A percentile compares a stretch with the other conserved stretches of the same genome.
Evolutionary conservation across 2,329 filamentous ascomycete species (phyloP).

Genomic region (Gremmenia infestans): DNA sequence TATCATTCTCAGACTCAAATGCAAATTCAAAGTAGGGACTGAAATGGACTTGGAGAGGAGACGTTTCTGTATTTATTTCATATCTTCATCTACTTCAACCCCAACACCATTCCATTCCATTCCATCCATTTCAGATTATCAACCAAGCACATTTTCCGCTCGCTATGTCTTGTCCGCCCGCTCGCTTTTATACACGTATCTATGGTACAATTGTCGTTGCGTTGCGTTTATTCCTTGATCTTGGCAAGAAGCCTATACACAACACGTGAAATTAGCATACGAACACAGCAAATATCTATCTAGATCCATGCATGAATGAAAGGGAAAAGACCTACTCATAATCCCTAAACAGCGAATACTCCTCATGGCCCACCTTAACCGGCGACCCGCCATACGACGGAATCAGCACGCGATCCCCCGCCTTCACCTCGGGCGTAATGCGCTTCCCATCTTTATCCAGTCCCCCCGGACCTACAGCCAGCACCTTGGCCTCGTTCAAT

Average conservation of each 20-base stretch:
- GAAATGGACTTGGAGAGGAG: no score
- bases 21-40: no score
- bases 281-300: not conserved
- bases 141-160: no score
- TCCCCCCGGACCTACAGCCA: constrained; percentile 87
- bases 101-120: no score
- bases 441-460: constrained; percentile 87
- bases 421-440: constrained; percentile 72
- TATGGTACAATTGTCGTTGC: constrained; percentile 16
- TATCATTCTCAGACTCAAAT: no score
- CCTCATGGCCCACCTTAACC: constrained; percentile 95
- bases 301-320: not conserved
- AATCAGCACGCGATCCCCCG: constrained; percentile 91
- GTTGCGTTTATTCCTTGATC: constrained; percentile 80
- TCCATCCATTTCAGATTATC: no score
- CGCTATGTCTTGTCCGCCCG: constrained; percentile 1
- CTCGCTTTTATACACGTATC: constrained; percentile 24
- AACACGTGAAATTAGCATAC: not conserved
- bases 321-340: constrained; percentile 74
- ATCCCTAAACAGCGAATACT: constrained; percentile 94
- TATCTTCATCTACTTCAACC: no score
- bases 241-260: constrained; percentile 48
- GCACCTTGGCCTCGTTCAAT: constrained; percentile 93
- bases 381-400: constrained; percentile 94
- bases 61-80: no score